Percentiles rank a stretch among this genome's conserved stretches.
Evolutionary conservation across 2,329 filamentous ascomycete genomes (phyloP).

Genomic region (Nothophoma quercina): DNA sequence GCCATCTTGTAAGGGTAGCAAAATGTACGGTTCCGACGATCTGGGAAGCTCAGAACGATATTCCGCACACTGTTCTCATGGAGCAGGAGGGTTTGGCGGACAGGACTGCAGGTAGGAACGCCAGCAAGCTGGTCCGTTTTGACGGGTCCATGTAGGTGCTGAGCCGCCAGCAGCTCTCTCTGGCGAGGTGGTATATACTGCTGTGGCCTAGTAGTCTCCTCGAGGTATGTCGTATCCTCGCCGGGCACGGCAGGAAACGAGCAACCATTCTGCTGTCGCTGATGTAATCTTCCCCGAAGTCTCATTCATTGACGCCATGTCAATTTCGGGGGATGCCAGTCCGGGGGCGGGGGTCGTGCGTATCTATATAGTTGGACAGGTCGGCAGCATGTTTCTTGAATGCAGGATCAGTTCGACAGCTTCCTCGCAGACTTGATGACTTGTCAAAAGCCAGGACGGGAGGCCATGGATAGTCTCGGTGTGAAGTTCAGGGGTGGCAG

Average conservation of each 20-base stretch:
- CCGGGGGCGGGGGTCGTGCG: not conserved
- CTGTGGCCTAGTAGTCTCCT: too few species aligned
- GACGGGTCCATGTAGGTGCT: too few species aligned
- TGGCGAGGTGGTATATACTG: too few species aligned
- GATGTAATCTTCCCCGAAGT: not conserved
- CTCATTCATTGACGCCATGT: not conserved
- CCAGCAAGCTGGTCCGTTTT: not conserved
- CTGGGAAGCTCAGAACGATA: not conserved
- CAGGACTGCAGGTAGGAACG: not conserved
- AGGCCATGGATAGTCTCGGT: not conserved
- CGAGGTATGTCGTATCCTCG: too few species aligned
- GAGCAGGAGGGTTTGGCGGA: not conserved
- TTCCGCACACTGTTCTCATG: not conserved
- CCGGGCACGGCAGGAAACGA: too few species aligned
- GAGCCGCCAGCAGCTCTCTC: too few species aligned
- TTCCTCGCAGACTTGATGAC: not conserved
- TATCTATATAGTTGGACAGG: not conserved
- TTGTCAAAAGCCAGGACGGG: constrained; percentile 1
- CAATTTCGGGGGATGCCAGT: not conserved
- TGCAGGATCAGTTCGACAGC: not conserved
- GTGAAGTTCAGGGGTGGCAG: too few species aligned
- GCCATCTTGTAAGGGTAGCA: not conserved
- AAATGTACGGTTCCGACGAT: not conserved
- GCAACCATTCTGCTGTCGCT: not conserved
- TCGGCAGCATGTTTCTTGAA: not conserved